phyloP scores from a whole-genome alignment of 192 early-diverging fungal species.

The Kickxella alabastrina region DNA sequence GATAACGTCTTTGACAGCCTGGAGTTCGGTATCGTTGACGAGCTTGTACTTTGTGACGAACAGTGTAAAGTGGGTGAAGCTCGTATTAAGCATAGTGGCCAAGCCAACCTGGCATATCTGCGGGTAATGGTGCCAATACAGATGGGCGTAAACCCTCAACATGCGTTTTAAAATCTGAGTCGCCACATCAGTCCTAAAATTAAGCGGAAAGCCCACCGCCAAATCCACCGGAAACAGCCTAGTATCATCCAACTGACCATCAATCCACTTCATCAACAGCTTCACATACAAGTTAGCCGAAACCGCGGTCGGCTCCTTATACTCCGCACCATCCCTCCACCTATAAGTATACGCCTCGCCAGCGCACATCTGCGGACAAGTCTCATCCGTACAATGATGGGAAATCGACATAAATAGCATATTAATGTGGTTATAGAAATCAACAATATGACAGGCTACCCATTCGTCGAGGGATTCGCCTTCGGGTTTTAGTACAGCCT shows the following conservation, averaged over 20 bases:
- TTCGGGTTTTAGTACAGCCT: constrained; percentile 77
- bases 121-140: constrained; percentile 84
- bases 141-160: constrained; percentile 90
- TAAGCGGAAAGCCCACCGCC: constrained; percentile 67
- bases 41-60: constrained; percentile 86
- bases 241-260: constrained; percentile 80
- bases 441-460: constrained; percentile 89
- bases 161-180: constrained; percentile 80
- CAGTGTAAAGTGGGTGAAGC: constrained; percentile 90
- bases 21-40: constrained; percentile 56
- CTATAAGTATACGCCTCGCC: constrained; percentile 81
- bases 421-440: constrained; percentile 97
- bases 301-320: constrained; percentile 82
- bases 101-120: constrained; percentile 72
- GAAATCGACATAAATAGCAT: constrained; percentile 85
- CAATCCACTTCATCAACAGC: constrained; percentile 81
- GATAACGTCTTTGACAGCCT: constrained; percentile 52
- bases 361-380: constrained; percentile 89
- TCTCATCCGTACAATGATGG: constrained; percentile 83
- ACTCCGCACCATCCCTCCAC: constrained; percentile 80
- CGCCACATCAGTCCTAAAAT: constrained; percentile 62
- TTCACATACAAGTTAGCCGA: constrained; percentile 89
- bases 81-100: constrained; percentile 88
- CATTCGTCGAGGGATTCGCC: constrained; percentile 90
- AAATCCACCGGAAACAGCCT: constrained; percentile 81